A percentile compares a stretch with the other conserved stretches of the same genome.
Evolutionary conservation across 1,284 basidiomycete species (phyloP).

Genomic region (Cryptococcus sp.): DNA sequence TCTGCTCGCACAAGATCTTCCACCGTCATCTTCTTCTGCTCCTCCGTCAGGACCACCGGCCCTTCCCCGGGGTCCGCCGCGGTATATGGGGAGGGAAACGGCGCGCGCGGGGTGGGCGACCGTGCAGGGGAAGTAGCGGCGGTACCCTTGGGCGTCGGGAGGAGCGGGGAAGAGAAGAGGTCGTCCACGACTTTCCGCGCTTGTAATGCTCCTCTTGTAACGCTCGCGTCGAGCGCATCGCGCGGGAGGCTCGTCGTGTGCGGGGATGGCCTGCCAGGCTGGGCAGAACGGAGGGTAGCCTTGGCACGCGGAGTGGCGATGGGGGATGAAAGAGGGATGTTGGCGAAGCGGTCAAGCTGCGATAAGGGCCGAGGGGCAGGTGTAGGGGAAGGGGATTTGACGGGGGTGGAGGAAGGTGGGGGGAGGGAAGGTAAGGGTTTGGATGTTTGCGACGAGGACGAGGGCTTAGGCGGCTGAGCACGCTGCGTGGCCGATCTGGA

Average conservation of each 20-base stretch:
- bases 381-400: constrained; percentile 1
- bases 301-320: constrained; percentile 13
- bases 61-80: constrained; percentile 3
- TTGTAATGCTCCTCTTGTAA: constrained; percentile 28
- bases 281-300: constrained; percentile 5
- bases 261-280: constrained; percentile 9
- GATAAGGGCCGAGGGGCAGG: constrained; percentile 8
- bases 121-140: neutral
- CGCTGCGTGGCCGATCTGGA: neutral
- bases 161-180: constrained; percentile 19
- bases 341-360: constrained; percentile 33
- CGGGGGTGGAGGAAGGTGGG: neutral
- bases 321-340: constrained; percentile 30
- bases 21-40: constrained; percentile 38
- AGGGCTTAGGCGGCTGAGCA: neutral
- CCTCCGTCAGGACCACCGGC: constrained; percentile 20
- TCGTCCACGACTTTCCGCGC: constrained; percentile 34
- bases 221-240: constrained; percentile 18
- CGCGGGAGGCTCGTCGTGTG: constrained; percentile 9
- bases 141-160: no score
- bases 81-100: neutral
- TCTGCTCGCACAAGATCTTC: constrained; percentile 35
- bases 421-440: constrained; percentile 17
- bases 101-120: neutral
- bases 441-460: neutral